Percentiles rank a stretch among this genome's conserved stretches.
These are phyloP conservation scores for Penicillium corylophilum DNA, from an alignment of 2,329 filamentous ascomycete species.

Conservation along the genomic window DNA sequence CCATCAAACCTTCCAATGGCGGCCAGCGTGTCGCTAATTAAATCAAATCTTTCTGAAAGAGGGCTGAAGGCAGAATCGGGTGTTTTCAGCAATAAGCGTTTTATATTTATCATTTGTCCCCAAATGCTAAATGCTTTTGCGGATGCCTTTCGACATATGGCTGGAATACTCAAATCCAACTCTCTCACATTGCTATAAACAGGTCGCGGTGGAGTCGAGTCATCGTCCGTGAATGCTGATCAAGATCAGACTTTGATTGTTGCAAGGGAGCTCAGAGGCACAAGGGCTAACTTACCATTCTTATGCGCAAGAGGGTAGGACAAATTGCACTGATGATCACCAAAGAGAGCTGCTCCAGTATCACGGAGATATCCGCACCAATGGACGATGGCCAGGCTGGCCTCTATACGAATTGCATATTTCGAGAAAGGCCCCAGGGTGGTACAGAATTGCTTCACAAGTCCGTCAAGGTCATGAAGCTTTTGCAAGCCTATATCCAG, in stretches of 20 bases:
- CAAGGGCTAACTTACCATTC: slow-evolving; percentile 1
- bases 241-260: not conserved
- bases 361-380: slow-evolving; percentile 28
- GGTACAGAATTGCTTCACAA: slow-evolving; percentile 18
- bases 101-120: slow-evolving; percentile 18
- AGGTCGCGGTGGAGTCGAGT: not conserved
- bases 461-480: slow-evolving; percentile 11
- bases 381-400: slow-evolving; percentile 19
- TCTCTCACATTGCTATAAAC: not conserved
- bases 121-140: slow-evolving; percentile 18
- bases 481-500: slow-evolving; percentile 17
- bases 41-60: not conserved
- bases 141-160: slow-evolving; percentile 12
- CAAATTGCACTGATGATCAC: slow-evolving; percentile 15
- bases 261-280: not conserved
- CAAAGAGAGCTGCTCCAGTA: slow-evolving; percentile 22
- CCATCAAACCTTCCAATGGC: slow-evolving; percentile 8
- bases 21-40: not conserved
- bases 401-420: slow-evolving; percentile 18
- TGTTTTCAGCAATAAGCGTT: not conserved
- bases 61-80: not conserved
- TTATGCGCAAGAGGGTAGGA: slow-evolving; percentile 2
- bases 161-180: slow-evolving; percentile 8
- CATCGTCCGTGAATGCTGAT: not conserved
- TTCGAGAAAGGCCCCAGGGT: slow-evolving; percentile 19